phyloP scores from a whole-genome alignment of 176 grass and related monocot genomes.

The Carex kokanica region DNA sequence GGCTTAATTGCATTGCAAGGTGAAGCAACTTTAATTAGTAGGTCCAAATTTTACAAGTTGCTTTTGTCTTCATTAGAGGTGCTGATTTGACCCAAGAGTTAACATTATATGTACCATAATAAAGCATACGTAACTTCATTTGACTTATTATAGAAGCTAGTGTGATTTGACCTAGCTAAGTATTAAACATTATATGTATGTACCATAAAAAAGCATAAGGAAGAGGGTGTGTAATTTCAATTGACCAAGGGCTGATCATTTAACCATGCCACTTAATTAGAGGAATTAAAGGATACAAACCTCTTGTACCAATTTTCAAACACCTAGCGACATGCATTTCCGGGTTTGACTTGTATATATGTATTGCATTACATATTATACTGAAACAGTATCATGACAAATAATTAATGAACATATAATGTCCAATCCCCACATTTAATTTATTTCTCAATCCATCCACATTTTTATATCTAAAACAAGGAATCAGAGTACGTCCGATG shows the following conservation, averaged over 20 bases:
- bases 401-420: not conserved
- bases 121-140: not conserved
- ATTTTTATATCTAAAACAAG: too few relatives aligned
- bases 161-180: not conserved
- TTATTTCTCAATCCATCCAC: too few relatives aligned
- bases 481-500: too few relatives aligned
- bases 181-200: not conserved
- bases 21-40: not conserved
- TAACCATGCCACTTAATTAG: not conserved
- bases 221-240: not conserved
- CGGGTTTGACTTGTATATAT: not conserved
- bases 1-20: not conserved
- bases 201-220: not conserved
- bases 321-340: not conserved
- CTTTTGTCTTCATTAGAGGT: not conserved
- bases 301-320: not conserved
- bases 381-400: not conserved
- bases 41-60: not conserved
- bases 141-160: slow-evolving; percentile 4
- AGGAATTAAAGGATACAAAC: not conserved
- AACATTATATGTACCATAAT: not conserved
- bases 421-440: too few relatives aligned
- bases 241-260: not conserved
- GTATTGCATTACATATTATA: not conserved
- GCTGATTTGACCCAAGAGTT: slow-evolving; percentile 18